phyloP scores from a whole-genome alignment of 2,329 filamentous ascomycete genomes.

The Pseudogymnoascus sp. region DNA sequence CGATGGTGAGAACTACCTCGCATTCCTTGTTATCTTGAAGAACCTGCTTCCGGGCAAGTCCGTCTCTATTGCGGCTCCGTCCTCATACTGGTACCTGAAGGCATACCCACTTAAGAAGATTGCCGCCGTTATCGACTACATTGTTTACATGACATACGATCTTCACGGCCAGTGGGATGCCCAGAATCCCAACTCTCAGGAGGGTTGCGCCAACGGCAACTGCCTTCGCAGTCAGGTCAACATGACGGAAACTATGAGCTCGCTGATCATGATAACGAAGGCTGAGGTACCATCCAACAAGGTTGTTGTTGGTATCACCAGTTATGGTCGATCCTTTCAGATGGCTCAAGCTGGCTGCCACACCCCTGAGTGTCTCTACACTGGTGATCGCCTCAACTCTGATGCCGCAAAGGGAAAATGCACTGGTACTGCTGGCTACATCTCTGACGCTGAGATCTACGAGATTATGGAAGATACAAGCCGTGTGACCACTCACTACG shows the following conservation, averaged over 20 bases:
- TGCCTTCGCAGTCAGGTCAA: slow-evolving; percentile 33
- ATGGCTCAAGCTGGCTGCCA: slow-evolving; percentile 27
- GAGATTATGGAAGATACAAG: slow-evolving; percentile 16
- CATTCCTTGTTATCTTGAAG: background rate
- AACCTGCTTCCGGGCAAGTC: slow-evolving; percentile 17
- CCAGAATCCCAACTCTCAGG: slow-evolving; percentile 24
- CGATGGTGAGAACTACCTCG: slow-evolving; percentile 31
- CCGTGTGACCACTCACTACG: background rate
- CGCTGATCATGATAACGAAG: slow-evolving; percentile 34
- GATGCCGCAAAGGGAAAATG: slow-evolving; percentile 27
- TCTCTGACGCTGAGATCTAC: slow-evolving; percentile 31
- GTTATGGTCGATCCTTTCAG: slow-evolving; percentile 31
- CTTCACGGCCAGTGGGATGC: slow-evolving; percentile 36
- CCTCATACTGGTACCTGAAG: slow-evolving; percentile 30
- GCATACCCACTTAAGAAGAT: slow-evolving; percentile 18
- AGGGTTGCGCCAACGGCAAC: slow-evolving; percentile 27
- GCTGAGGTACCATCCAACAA: slow-evolving; percentile 25
- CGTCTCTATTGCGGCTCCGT: slow-evolving; percentile 24
- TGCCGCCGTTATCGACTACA: slow-evolving; percentile 20
- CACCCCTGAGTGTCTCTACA: background rate
- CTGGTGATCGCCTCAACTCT: slow-evolving; percentile 8
- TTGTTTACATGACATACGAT: slow-evolving; percentile 25
- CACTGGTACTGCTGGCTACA: slow-evolving; percentile 29
- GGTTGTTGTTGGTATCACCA: slow-evolving; percentile 28
- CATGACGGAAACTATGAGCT: slow-evolving; percentile 29